A percentile compares a stretch with the other conserved stretches of the same genome.
Evolutionary conservation across 2,329 filamentous ascomycete species (phyloP).

Genomic region (Thermomyces lanuginosus): DNA sequence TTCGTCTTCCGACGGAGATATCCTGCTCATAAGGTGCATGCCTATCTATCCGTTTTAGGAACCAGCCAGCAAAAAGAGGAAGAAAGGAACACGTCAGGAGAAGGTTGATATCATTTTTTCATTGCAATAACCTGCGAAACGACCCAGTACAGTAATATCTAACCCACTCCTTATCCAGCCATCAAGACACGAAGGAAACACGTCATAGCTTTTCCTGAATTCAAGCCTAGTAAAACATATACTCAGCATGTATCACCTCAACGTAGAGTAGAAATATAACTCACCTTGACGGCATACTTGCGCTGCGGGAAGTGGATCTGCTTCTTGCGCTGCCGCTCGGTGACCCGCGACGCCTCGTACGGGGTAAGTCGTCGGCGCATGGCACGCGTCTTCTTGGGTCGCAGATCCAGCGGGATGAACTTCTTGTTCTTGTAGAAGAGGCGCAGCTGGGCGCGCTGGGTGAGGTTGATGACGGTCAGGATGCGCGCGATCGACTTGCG

Average conservation of each 20-base stretch:
- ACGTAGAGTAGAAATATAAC: conserved; percentile 9
- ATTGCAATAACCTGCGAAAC: conserved; percentile 5
- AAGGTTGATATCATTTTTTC: conserved; percentile 4
- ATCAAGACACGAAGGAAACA: conserved; percentile 6
- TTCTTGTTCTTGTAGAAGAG: conserved; percentile 99
- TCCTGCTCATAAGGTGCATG: conserved; percentile 28
- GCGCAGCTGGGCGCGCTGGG: conserved; percentile 93
- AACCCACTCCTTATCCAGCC: conserved; percentile 5
- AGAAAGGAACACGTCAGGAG: conserved; percentile 12
- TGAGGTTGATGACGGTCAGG: conserved; percentile 98
- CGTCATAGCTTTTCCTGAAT: conserved; percentile 4
- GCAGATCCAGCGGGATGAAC: conserved; percentile 95
- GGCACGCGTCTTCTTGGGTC: conserved; percentile 93
- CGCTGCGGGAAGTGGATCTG: conserved; percentile 90
- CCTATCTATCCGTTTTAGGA: conserved; percentile 16
- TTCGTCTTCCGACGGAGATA: conserved; percentile 5
- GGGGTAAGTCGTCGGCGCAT: conserved; percentile 89
- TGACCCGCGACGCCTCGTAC: conserved; percentile 68
- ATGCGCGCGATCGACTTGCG: conserved; percentile 99
- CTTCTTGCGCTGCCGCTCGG: conserved; percentile 96
- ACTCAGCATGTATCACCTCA: conserved; percentile 4
- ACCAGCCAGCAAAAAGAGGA: conserved; percentile 12
- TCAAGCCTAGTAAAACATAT: conserved; percentile 3
- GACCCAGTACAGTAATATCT: conserved; percentile 1
- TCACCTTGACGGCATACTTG: conserved; percentile 97